Base-by-base conservation (phyloP, 768 basidiomycete species). In the Ramaria sp. region DNA sequence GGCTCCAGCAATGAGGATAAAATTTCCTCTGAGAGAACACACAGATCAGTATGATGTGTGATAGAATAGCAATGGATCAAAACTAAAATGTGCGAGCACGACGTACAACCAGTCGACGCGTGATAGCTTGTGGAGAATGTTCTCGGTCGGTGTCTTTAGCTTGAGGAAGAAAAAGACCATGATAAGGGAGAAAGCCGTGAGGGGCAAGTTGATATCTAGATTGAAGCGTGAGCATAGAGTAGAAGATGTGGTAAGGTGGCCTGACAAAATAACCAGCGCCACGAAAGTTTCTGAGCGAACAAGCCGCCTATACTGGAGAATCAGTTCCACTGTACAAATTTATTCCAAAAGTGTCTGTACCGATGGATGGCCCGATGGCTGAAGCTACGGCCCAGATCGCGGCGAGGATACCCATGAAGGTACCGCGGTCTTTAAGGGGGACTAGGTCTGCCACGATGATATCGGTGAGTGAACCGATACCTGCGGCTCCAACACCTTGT, bases 31-130 rank as follows among this genome's bases (percentile, higher is more conserved):
- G 6, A 3, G 9, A 10, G 3, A 37, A 2, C 2, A 13, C 9
- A 10, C 5, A 15, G n/a, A 33, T 33, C 31, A 51, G 49, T 17
- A 39, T 47, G 38, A 20, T 74, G 50, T 24, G 9, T 37, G 17
- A 53, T 10, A 31, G 31, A 39, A 9, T 60, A 45, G 19, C n/a
- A n/a, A n/a, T n/a, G n/a, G n/a, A n/a, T n/a, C n/a, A 6, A 27
- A n/a, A 27, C n/a, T n/a, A 27, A 27, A 27, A 2, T 27, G 33
- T 31, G 42, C 13, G 20, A 5, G n/a, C n/a, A n/a, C 6, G 45
- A 62, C 74, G 4, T 59, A 77, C 75, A 71, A 64, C 72, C 72
- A 78, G 53, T 78, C 76, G 50, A 78, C 67, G 5, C 64, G 63
- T 13, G 51, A 51, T 0, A 77, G 30, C 52, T 76, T 78, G 5